Evolutionary conservation across 345 rosid species (phyloP).

Genomic region (Crucihimalaya himalaica): DNA sequence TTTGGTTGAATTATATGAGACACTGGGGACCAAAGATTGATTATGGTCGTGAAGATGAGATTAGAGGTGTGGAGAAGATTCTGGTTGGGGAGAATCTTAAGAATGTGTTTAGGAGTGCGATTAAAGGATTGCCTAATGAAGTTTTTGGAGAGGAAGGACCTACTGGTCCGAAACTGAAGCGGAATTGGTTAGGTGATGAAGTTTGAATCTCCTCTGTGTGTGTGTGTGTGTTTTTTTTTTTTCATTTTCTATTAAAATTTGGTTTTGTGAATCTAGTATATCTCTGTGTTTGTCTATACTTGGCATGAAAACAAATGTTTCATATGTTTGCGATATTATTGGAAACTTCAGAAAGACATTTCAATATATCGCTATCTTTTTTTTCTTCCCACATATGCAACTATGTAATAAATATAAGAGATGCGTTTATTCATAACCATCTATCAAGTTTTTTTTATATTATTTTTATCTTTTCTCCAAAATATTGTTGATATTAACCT

Average conservation of each 20-base stretch:
- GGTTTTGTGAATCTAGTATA: background rate
- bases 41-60: slow-evolving; percentile 54
- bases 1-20: slow-evolving; percentile 68
- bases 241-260: background rate
- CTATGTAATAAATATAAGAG: too few relatives aligned
- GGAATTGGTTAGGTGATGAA: slow-evolving; percentile 69
- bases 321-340: too few relatives aligned
- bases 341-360: background rate
- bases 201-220: slow-evolving; percentile 22
- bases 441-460: too few relatives aligned
- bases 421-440: too few relatives aligned
- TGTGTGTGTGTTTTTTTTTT: too few relatives aligned
- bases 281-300: background rate
- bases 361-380: too few relatives aligned
- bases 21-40: slow-evolving; percentile 80
- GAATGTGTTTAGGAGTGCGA: slow-evolving; percentile 46
- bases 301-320: background rate
- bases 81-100: slow-evolving; percentile 53
- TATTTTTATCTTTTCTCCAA: too few relatives aligned
- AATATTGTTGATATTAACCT: too few relatives aligned
- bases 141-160: slow-evolving; percentile 80
- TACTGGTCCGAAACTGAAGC: slow-evolving; percentile 70
- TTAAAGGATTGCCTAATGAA: slow-evolving; percentile 60
- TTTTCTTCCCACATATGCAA: too few relatives aligned
- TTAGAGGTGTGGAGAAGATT: slow-evolving; percentile 49